Evolutionary conservation across 352 stramenopile genomes (phyloP).

Genomic region (Blastocystis sp.): DNA sequence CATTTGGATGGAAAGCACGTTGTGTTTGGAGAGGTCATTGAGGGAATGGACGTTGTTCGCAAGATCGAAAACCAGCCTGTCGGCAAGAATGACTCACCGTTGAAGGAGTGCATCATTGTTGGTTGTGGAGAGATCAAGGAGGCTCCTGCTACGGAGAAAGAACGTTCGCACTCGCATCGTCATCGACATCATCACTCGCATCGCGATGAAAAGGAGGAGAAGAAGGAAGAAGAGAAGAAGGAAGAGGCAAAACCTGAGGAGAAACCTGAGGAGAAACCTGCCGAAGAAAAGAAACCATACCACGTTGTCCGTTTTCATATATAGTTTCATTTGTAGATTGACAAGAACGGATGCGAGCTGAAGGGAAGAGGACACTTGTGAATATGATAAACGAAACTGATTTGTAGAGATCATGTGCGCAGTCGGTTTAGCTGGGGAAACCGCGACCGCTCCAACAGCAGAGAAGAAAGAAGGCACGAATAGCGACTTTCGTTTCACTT

Average conservation of each 20-base stretch:
- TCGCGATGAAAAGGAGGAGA: neutral
- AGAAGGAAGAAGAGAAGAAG: neutral
- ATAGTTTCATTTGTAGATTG: conserved; percentile 11
- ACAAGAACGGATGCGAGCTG: neutral
- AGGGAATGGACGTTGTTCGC: conserved; percentile 75
- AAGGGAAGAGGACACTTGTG: conserved; percentile 44
- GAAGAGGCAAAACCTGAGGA: neutral
- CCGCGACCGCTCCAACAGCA: neutral
- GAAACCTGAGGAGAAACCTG: neutral
- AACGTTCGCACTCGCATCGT: neutral
- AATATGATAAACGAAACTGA: neutral
- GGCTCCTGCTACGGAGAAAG: neutral
- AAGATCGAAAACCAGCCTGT: conserved; percentile 77
- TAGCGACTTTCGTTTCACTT: no score
- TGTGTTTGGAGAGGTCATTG: conserved; percentile 75
- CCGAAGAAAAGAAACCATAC: neutral
- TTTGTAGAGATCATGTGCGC: neutral
- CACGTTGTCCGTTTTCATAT: neutral
- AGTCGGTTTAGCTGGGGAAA: conserved; percentile 21
- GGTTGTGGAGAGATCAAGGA: conserved; percentile 72
- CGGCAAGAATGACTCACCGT: conserved; percentile 74
- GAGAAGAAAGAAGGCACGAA: neutral
- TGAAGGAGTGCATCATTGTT: conserved; percentile 77
- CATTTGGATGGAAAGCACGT: conserved; percentile 87
- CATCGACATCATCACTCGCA: neutral